Evolutionary conservation across 345 rosid genomes (phyloP).

Genomic region (Camelina laxa): DNA sequence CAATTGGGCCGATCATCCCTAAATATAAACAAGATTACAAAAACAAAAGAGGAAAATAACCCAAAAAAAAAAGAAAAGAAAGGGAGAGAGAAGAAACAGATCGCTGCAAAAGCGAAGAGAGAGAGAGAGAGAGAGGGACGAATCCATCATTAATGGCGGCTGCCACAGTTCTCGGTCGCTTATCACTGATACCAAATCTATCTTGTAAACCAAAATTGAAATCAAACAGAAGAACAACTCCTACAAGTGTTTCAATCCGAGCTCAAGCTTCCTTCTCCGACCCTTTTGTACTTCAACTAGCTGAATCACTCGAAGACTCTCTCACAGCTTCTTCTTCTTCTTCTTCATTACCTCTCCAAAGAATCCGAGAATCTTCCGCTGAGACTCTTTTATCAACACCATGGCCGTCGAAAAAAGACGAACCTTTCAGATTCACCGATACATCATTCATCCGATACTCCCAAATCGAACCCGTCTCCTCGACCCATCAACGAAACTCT

Average conservation of each 20-base stretch:
- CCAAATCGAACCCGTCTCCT: constrained; percentile 62
- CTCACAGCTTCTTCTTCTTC: constrained; percentile 51
- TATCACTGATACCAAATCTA: constrained; percentile 36
- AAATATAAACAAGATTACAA: not conserved
- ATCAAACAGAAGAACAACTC: constrained; percentile 35
- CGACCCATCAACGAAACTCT: constrained; percentile 51
- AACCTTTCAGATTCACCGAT: constrained; percentile 88
- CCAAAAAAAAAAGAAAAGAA: not conserved
- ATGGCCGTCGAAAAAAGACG: constrained; percentile 92
- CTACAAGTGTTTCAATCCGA: constrained; percentile 45
- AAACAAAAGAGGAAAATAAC: too few species aligned
- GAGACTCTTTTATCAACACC: constrained; percentile 71
- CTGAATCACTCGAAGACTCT: constrained; percentile 91
- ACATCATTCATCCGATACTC: constrained; percentile 70
- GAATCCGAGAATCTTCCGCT: constrained; percentile 72
- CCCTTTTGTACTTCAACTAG: constrained; percentile 81
- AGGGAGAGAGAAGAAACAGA: not conserved
- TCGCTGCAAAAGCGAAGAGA: constrained; percentile 23
- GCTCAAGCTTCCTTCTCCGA: constrained; percentile 76
- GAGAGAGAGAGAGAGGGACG: not conserved
- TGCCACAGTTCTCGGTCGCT: constrained; percentile 48
- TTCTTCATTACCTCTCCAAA: constrained; percentile 55
- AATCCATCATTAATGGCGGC: constrained; percentile 51
- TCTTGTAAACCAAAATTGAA: constrained; percentile 40
- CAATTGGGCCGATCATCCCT: too few species aligned